Conservation (phyloP, 2,329 filamentous ascomycete species). For the Aspergillus sp. region DNA sequence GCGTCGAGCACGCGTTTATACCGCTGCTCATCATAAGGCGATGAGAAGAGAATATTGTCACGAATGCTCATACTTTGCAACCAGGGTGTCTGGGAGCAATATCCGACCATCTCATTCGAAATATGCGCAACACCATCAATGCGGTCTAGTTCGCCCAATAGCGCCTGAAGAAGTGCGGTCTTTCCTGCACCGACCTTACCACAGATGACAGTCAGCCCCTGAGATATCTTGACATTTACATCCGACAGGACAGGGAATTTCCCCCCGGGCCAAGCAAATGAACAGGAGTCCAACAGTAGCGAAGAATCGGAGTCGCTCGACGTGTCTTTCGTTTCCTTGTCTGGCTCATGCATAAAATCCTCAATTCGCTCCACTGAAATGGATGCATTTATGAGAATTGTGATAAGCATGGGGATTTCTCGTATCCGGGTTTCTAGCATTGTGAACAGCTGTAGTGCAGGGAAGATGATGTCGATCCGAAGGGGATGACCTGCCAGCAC, state of each 20-base stretch:
- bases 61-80: constrained; percentile 68
- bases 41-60: constrained; percentile 66
- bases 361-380: constrained; percentile 81
- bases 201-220: constrained; percentile 59
- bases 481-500: constrained; percentile 66
- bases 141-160: constrained; percentile 60
- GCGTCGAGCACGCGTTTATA: constrained; percentile 69
- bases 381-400: constrained; percentile 75
- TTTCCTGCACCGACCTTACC: constrained; percentile 67
- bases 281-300: constrained; percentile 58
- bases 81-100: constrained; percentile 67
- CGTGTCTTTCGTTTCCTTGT: constrained; percentile 67
- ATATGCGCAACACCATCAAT: constrained; percentile 51
- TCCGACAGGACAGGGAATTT: constrained; percentile 55
- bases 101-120: constrained; percentile 59
- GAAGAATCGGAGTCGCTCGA: constrained; percentile 27
- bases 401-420: constrained; percentile 73
- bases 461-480: constrained; percentile 80
- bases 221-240: constrained; percentile 55
- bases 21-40: constrained; percentile 65
- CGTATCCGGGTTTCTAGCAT: constrained; percentile 73
- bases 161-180: constrained; percentile 58
- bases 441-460: constrained; percentile 75
- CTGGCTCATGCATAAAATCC: constrained; percentile 80
- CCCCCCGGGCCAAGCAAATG: constrained; percentile 77